Evolutionary conservation across 805 yeast species (phyloP).

Genomic region (Zygosaccharomyces rouxii): DNA sequence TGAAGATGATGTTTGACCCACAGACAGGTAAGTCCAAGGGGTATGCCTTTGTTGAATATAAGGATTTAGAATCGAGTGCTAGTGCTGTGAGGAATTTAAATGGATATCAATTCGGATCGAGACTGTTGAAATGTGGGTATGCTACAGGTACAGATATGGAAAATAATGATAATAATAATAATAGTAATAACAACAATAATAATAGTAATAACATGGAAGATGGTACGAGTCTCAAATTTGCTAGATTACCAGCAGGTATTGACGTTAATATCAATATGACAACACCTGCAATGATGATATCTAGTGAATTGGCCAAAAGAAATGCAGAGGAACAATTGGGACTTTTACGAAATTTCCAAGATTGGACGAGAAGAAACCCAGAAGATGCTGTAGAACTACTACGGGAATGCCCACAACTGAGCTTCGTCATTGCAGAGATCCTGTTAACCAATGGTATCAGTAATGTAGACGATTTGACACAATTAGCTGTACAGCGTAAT

Average conservation of each 20-base stretch:
- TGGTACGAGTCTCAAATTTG: constrained; percentile 28
- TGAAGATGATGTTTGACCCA: constrained; percentile 78
- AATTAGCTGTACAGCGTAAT: constrained; percentile 31
- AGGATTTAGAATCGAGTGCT: constrained; percentile 79
- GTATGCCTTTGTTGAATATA: constrained; percentile 80
- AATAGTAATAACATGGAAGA: constrained; percentile 11
- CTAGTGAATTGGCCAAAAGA: constrained; percentile 30
- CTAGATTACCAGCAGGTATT: constrained; percentile 55
- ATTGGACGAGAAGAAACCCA: constrained; percentile 54
- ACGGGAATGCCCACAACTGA: constrained; percentile 70
- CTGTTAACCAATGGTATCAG: constrained; percentile 41
- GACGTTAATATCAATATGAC: constrained; percentile 38
- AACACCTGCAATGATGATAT: constrained; percentile 38
- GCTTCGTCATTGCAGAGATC: constrained; percentile 77
- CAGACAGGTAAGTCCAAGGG: constrained; percentile 90
- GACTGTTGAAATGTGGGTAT: constrained; percentile 71
- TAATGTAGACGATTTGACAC: constrained; percentile 34
- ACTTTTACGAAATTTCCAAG: constrained; percentile 38
- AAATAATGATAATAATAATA: constrained; percentile 9
- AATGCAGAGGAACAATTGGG: constrained; percentile 26
- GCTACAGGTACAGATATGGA: constrained; percentile 47
- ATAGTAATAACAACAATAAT: constrained; percentile 10
- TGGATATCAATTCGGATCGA: constrained; percentile 67
- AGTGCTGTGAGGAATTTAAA: constrained; percentile 87
- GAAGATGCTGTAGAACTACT: constrained; percentile 56